A percentile compares a stretch with the other conserved stretches of the same genome.
Conservation (phyloP, 805 yeast genomes). For the Wickerhamiella azymoides region DNA sequence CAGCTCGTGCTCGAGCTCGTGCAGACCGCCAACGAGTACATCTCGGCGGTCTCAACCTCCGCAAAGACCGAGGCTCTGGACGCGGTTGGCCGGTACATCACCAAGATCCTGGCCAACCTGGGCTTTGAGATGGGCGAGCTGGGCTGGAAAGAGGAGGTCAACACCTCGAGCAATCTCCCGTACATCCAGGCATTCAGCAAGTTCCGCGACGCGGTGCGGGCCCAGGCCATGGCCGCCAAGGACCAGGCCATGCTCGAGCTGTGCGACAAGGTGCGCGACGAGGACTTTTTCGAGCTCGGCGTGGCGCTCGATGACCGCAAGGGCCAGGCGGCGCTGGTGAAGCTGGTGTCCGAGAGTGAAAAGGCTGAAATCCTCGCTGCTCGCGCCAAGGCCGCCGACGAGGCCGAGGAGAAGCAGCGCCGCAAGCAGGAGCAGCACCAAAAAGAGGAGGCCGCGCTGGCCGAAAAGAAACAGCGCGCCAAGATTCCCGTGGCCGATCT, state of each 20-base stretch:
- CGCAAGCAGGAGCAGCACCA: constrained; percentile 33
- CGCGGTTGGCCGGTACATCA: constrained; percentile 53
- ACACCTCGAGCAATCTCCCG: constrained; percentile 40
- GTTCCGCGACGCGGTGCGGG: constrained; percentile 74
- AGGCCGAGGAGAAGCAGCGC: constrained; percentile 41
- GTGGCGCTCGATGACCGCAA: constrained; percentile 81
- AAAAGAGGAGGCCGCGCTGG: constrained; percentile 28
- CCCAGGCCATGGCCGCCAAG: constrained; percentile 49
- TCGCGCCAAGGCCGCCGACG: constrained; percentile 43
- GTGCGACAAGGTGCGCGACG: constrained; percentile 60
- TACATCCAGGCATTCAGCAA: constrained; percentile 61
- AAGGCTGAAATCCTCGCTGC: constrained; percentile 43
- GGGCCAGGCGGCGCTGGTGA: constrained; percentile 67
- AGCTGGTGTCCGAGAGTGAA: constrained; percentile 61
- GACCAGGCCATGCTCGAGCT: constrained; percentile 45
- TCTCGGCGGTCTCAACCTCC: too few relatives aligned
- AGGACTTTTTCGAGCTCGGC: constrained; percentile 58
- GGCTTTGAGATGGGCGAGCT: constrained; percentile 64
- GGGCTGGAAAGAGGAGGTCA: constrained; percentile 52
- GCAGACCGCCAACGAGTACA: constrained; percentile 57
- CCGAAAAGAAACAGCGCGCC: constrained; percentile 60
- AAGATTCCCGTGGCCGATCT: constrained; percentile 55
- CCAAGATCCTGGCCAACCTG: constrained; percentile 51
- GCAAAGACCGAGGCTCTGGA: constrained; percentile 51
- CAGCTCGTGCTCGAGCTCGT: constrained; percentile 54